Evolutionary conservation across 768 basidiomycete genomes (phyloP).

Genomic region (Leucosporidium scottii): DNA sequence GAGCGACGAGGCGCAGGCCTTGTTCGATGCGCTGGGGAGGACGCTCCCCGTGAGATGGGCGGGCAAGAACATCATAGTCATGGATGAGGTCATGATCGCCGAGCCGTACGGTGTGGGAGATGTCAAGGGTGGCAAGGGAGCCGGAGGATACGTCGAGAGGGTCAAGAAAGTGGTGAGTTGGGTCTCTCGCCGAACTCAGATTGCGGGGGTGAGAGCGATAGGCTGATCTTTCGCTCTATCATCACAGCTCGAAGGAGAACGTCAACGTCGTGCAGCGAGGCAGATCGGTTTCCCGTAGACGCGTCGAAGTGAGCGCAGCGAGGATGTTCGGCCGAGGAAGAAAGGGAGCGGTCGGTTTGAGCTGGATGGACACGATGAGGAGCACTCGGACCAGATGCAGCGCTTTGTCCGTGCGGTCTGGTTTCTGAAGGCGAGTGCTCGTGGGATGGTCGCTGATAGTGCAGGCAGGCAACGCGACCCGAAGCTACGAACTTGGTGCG

Average conservation of each 20-base stretch:
- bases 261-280: not conserved
- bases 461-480: too few relatives aligned
- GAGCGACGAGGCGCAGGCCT: constrained; percentile 13
- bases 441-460: too few relatives aligned
- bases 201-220: not conserved
- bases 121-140: constrained; percentile 21
- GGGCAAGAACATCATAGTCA: constrained; percentile 23
- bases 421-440: not conserved
- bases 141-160: constrained; percentile 16
- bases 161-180: constrained; percentile 18
- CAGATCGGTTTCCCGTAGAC: not conserved
- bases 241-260: not conserved
- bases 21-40: constrained; percentile 28
- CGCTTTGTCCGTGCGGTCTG: not conserved
- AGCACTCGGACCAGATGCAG: not conserved
- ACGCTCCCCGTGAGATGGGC: constrained; percentile 33
- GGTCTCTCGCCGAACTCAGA: not conserved
- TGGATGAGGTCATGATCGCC: constrained; percentile 34
- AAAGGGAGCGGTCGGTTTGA: not conserved
- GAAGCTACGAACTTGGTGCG: too few relatives aligned
- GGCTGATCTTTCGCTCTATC: not conserved
- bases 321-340: not conserved
- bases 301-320: not conserved
- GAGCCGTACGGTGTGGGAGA: constrained; percentile 15
- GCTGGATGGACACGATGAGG: not conserved